Base-by-base conservation (phyloP, 2,329 filamentous ascomycete genomes). In the Hypoxylon sp. region DNA sequence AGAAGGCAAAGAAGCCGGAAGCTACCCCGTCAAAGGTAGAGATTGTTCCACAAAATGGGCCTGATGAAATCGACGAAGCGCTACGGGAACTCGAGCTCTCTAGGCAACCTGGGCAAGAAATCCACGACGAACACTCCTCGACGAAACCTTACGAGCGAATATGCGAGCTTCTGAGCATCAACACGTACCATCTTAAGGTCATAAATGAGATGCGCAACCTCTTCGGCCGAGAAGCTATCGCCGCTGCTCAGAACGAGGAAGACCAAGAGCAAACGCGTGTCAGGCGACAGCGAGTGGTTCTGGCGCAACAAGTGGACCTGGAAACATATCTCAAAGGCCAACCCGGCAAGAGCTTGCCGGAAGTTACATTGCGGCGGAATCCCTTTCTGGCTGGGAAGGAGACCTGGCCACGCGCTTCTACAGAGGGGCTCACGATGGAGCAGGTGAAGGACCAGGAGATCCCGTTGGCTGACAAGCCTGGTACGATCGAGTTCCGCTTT, bases 331-430 rank as follows among this genome's bases (percentile, higher is more conserved):
- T 87, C 22, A 82, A 80, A 58, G 81, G 84, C 4, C 85, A 85
- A 14, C 84, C 87, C 22, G 84, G 85, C 1, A 85, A 87, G 70
- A 89, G 87, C 70, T 83, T 96, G 53, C 87, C 89, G 0, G 89
- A 93, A 54, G 83, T 93, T 30, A 89, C 91, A 18, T 82, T 92
- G 28, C 87, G 92, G 45, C 87, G 91, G 33, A 97, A 97, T 74
- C 85, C 92, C 11, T 95, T 97, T 74, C 88, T 97, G 64, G 91
- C 93, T 71, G 93, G 92, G 49, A 94, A 93, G 73, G 93, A 96
- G 68, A 88, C 92, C 52, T 97, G 94, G 94, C 94, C 93, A 2
- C 84, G 87, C 30, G 89, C 89, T 53, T 87, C 93, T 1, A 89
- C 91, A 32, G 92, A 91, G 14, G 96, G 96, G 0, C 82, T 99